These are phyloP conservation scores for Chaetomium globosum DNA, from an alignment of 2,329 filamentous ascomycete genomes.

Conservation along the genomic window DNA sequence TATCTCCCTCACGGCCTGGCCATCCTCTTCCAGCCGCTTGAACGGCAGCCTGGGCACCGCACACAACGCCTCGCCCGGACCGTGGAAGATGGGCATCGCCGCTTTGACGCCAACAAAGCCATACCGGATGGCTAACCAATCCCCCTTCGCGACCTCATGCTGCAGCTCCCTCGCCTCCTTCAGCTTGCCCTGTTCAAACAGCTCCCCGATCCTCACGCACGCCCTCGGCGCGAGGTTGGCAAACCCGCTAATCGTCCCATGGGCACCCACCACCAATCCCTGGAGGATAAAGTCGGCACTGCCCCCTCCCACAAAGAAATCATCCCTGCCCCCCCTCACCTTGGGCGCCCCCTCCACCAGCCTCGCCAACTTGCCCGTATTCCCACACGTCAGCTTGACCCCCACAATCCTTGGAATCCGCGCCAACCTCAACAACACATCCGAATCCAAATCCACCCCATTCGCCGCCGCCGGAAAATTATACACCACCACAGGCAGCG, in stretches of 20 bases:
- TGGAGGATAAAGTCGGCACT: slow-evolving; percentile 75
- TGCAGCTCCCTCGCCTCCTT: slow-evolving; percentile 64
- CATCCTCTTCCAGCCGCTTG: slow-evolving; percentile 40
- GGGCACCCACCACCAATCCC: slow-evolving; percentile 68
- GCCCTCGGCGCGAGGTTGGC: slow-evolving; percentile 68
- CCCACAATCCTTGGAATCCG: slow-evolving; percentile 58
- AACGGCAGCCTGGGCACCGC: slow-evolving; percentile 48
- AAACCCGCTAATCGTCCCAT: slow-evolving; percentile 71
- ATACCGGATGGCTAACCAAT: slow-evolving; percentile 53
- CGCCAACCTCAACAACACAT: slow-evolving; percentile 52
- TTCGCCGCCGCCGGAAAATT: slow-evolving; percentile 58
- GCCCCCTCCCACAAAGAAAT: slow-evolving; percentile 71
- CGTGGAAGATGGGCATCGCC: slow-evolving; percentile 47
- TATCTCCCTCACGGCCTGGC: slow-evolving; percentile 44
- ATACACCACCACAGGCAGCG: slow-evolving; percentile 57
- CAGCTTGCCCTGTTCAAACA: slow-evolving; percentile 61
- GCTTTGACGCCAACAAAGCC: slow-evolving; percentile 55
- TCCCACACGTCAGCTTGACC: slow-evolving; percentile 58
- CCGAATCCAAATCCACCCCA: slow-evolving; percentile 56
- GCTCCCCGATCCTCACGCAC: slow-evolving; percentile 62
- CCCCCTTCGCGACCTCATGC: slow-evolving; percentile 48
- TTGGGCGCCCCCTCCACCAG: slow-evolving; percentile 48
- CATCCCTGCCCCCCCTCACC: slow-evolving; percentile 29
- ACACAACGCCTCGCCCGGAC: slow-evolving; percentile 40
- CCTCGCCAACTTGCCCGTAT: slow-evolving; percentile 62